Conservation (phyloP, 176 grass and related monocot genomes). For the Raddia distichophylla region DNA sequence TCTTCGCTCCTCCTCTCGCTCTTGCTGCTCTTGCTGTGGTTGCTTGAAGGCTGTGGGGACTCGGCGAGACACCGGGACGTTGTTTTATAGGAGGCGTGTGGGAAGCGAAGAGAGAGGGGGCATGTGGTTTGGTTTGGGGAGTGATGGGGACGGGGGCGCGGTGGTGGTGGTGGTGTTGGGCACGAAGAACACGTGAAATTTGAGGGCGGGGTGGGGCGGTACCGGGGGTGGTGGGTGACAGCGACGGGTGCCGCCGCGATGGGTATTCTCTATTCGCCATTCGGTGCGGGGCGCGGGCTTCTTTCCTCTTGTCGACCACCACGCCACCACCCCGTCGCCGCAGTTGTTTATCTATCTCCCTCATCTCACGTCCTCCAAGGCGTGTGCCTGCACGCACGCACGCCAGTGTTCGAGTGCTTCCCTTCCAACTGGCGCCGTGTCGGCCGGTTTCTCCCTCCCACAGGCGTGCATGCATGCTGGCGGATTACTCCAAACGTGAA, state of each 20-base stretch:
- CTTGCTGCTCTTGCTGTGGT: neutral
- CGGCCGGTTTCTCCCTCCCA: no score
- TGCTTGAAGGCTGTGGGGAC: slow-evolving; percentile 1
- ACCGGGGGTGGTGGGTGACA: neutral
- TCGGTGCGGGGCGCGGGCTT: neutral
- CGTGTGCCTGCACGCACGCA: neutral
- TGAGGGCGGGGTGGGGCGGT: slow-evolving; percentile 33
- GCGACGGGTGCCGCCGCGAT: neutral
- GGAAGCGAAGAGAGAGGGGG: neutral
- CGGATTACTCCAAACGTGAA: no score
- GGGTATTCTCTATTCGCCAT: slow-evolving; percentile 8
- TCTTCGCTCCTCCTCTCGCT: neutral
- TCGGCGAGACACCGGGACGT: neutral
- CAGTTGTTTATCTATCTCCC: neutral
- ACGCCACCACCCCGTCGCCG: neutral
- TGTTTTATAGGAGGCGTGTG: slow-evolving; percentile 16
- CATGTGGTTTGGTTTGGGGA: neutral
- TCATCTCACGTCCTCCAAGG: neutral
- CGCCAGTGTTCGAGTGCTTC: neutral
- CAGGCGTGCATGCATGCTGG: no score
- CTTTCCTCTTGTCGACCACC: slow-evolving; percentile 33
- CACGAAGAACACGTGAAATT: slow-evolving; percentile 62
- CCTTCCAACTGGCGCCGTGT: neutral
- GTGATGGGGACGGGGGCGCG: neutral
- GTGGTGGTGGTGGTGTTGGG: slow-evolving; percentile 4